Percentiles rank a stretch among this genome's conserved stretches.
These are phyloP conservation scores for Diaporthe sp. DNA, from an alignment of 2,329 filamentous ascomycete genomes.

Conservation along the genomic window DNA sequence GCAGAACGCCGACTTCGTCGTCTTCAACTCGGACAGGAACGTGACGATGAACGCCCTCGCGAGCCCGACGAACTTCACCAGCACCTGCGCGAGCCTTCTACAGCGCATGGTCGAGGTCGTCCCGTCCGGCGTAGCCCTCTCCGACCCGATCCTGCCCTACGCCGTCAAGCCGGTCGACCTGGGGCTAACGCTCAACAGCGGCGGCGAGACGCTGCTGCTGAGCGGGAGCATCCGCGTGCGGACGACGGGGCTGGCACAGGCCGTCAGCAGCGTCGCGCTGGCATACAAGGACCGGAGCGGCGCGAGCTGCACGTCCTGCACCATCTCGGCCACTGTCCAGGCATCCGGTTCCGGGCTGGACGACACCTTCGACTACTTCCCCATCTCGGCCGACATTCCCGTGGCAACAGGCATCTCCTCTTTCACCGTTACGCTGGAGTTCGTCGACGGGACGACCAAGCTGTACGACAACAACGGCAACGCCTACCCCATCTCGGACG, in stretches of 20 bases:
- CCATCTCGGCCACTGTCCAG: conserved; percentile 59
- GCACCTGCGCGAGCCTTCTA: conserved; percentile 64
- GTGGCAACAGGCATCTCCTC: conserved; percentile 72
- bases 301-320: conserved; percentile 60
- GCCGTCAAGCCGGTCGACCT: conserved; percentile 71
- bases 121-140: conserved; percentile 63
- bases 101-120: conserved; percentile 75
- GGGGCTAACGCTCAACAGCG: conserved; percentile 66
- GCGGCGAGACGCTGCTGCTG: conserved; percentile 62
- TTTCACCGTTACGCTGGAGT: conserved; percentile 63
- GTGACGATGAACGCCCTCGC: conserved; percentile 65
- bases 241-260: conserved; percentile 61
- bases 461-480: conserved; percentile 70
- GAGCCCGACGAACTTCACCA: conserved; percentile 59
- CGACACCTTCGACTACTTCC: conserved; percentile 70
- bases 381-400: conserved; percentile 64
- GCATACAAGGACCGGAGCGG: conserved; percentile 70
- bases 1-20: conserved; percentile 67
- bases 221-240: conserved; percentile 70
- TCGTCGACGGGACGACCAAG: conserved; percentile 57
- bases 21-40: conserved; percentile 70
- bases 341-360: conserved; percentile 70
- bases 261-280: conserved; percentile 63
- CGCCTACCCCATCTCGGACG: conserved; percentile 67
- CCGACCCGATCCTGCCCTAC: conserved; percentile 67